Base-by-base conservation (phyloP, 2,329 filamentous ascomycete species). In the Dendrostoma leiphaemia region DNA sequence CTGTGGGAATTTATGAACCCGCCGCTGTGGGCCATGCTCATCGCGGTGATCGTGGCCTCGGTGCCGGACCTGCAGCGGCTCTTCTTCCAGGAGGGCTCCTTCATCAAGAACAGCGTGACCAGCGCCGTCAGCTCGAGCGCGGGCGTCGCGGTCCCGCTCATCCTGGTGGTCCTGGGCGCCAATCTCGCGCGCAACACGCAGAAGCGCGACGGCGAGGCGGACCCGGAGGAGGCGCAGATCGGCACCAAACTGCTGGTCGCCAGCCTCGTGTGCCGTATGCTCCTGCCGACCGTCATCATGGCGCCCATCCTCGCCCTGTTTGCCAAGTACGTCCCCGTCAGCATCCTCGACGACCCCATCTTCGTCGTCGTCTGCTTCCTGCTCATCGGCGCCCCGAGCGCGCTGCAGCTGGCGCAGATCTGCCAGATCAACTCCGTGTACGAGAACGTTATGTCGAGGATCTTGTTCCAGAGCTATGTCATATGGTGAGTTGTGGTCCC, bases 341-440 rank as follows among this genome's bases (percentile, higher is more conserved):
- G 90, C 76, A 97, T 99, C 63, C 78, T 99, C 31, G 94, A 95
- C 68, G 94, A 99, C 67, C 94, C 94, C 9, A 99, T 99, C 64
- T 99, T 99, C 71, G 86, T 99, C 62, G 90, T 99, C 62, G 94
- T 99, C 32, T 97, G 92, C 74, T 99, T 97, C 80, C 78, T 99
- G 60, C 88, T 99, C 61, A 93, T 91, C 0, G 94, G 94, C 32
- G 94, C 94, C 3, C 94, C 94, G 6, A 95, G 89, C 59, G 94
- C 94, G 24, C 78, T 99, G 60, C 94, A 99, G 73, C 76, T 99
- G 66, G 93, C 94, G 6, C 94, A 99, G 74, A 99, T 99, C 58
- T 99, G 94, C 74, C 94, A 97, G 79, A 89, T 97, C 74, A 99
- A 99, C 72, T 88, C 88, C 59, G 94, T 99, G 9, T 99, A 91